A percentile compares a stretch with the other conserved stretches of the same genome.
phyloP scores from a whole-genome alignment of 352 stramenopile genomes.

The Pythium sukuiense region DNA sequence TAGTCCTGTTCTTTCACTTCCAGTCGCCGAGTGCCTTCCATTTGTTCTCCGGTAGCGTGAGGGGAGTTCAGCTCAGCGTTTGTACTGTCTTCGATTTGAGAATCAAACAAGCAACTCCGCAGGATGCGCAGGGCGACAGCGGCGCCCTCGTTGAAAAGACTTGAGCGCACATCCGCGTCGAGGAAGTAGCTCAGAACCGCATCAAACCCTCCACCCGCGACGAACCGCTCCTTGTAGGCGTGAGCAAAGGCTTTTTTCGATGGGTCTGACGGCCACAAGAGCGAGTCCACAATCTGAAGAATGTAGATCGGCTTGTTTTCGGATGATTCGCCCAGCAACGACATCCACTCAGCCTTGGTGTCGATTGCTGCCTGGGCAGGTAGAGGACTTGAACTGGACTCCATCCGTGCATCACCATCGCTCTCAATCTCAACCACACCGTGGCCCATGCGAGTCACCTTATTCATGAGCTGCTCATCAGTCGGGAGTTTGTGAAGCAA shows the following conservation, averaged over 20 bases:
- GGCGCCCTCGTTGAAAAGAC: constrained; percentile 81
- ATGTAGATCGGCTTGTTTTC: constrained; percentile 86
- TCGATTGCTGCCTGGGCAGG: background rate
- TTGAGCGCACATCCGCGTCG: constrained; percentile 59
- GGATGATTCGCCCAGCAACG: constrained; percentile 65
- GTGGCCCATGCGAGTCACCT: constrained; percentile 56
- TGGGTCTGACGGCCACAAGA: constrained; percentile 71
- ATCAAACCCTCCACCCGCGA: constrained; percentile 74
- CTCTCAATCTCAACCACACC: constrained; percentile 32
- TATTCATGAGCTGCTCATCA: constrained; percentile 60
- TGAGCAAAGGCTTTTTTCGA: constrained; percentile 58
- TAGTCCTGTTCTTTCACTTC: constrained; percentile 60
- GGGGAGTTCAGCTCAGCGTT: constrained; percentile 19
- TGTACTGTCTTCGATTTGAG: constrained; percentile 25
- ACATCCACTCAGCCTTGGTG: constrained; percentile 55
- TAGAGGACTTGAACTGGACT: constrained; percentile 10
- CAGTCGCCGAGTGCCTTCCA: constrained; percentile 9
- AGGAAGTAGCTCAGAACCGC: constrained; percentile 87
- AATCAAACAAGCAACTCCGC: constrained; percentile 80
- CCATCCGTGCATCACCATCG: constrained; percentile 37
- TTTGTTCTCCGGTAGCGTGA: constrained; percentile 8
- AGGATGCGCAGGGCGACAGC: constrained; percentile 81
- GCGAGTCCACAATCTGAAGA: constrained; percentile 84
- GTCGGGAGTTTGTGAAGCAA: constrained; percentile 86
- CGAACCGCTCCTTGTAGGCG: constrained; percentile 71